Evolutionary conservation across 345 rosid genomes (phyloP).

Genomic region (Rhizophora mangle): DNA sequence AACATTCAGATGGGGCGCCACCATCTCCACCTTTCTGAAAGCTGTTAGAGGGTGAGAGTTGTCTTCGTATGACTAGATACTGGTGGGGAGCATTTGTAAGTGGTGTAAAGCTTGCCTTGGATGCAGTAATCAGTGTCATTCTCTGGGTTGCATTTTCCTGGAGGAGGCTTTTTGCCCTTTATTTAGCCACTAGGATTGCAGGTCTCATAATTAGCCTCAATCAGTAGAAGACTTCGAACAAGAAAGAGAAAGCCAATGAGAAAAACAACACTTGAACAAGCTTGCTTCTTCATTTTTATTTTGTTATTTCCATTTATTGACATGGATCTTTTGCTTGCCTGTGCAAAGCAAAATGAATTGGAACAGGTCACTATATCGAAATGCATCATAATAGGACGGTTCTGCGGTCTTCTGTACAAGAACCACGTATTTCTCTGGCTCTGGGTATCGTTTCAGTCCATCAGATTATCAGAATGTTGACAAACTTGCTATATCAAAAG

Average conservation of each 20-base stretch:
- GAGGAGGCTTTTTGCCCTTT: slow-evolving; percentile 19
- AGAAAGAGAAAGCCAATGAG: slow-evolving; percentile 1
- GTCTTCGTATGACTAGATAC: too few relatives aligned
- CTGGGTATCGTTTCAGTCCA: not conserved
- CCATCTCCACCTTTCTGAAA: too few relatives aligned
- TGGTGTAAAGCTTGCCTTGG: too few relatives aligned
- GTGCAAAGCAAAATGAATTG: too few relatives aligned
- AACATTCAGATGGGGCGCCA: not conserved
- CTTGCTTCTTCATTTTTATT: slow-evolving; percentile 10
- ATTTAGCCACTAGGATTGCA: slow-evolving; percentile 24
- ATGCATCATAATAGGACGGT: too few relatives aligned
- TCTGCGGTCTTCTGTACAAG: too few relatives aligned
- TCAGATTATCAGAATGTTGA: not conserved
- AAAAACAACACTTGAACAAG: not conserved
- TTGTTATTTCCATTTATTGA: not conserved
- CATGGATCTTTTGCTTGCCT: not conserved
- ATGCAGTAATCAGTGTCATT: not conserved
- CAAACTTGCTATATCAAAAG: not conserved
- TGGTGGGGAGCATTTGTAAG: too few relatives aligned
- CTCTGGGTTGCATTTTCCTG: slow-evolving; percentile 4
- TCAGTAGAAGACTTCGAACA: not conserved
- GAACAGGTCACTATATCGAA: too few relatives aligned
- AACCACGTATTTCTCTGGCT: not conserved
- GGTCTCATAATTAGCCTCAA: slow-evolving; percentile 4
- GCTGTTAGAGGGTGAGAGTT: too few relatives aligned